A percentile compares a stretch with the other conserved stretches of the same genome.
Evolutionary conservation across 2,329 filamentous ascomycete genomes (phyloP).

Genomic region (Paraconiothyrium brasiliense): DNA sequence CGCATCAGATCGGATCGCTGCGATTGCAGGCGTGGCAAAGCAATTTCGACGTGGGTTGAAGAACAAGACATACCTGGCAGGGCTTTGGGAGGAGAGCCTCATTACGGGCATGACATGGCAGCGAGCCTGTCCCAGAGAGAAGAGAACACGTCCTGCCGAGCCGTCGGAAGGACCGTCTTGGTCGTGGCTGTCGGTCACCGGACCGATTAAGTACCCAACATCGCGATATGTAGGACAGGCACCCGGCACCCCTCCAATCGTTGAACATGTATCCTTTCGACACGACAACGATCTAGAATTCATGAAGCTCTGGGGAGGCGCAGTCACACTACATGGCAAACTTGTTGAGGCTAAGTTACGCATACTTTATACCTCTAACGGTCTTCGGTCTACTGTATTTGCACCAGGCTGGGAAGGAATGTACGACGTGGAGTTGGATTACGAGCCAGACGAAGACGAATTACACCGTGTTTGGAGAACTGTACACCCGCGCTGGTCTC

Average conservation of each 20-base stretch:
- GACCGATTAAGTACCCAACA: background rate
- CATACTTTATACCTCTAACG: background rate
- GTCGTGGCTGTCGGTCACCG: background rate
- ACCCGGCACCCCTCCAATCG: background rate
- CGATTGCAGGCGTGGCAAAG: background rate
- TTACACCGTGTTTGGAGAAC: background rate
- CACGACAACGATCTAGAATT: background rate
- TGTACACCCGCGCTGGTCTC: background rate
- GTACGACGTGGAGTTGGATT: background rate
- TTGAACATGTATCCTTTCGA: background rate
- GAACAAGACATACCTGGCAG: background rate
- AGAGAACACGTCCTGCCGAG: background rate
- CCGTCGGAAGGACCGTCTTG: background rate
- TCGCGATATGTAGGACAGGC: background rate
- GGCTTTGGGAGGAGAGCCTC: background rate
- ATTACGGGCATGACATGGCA: background rate
- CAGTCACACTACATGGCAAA: background rate
- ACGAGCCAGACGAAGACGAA: background rate
- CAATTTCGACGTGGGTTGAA: background rate
- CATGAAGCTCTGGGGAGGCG: background rate
- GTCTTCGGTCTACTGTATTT: background rate
- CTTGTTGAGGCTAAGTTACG: background rate
- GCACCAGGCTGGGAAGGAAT: background rate
- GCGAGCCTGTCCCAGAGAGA: background rate
- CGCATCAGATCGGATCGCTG: background rate